A percentile compares a stretch with the other conserved stretches of the same genome.
phyloP scores from a whole-genome alignment of 2,329 filamentous ascomycete genomes.

The Claviceps purpurea region DNA sequence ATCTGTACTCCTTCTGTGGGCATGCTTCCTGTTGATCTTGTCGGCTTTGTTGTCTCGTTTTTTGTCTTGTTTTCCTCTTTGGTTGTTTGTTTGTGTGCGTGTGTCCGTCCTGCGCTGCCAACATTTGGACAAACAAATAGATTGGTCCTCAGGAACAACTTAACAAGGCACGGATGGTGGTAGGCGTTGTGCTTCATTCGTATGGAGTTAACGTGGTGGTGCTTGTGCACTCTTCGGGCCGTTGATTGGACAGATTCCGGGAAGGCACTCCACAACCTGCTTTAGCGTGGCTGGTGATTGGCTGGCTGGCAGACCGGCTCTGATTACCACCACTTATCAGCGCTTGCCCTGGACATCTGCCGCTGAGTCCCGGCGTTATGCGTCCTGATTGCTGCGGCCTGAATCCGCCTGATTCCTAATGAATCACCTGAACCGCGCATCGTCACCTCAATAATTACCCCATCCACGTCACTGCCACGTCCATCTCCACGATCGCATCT shows the following conservation, averaged over 20 bases:
- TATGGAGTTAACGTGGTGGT: too few species aligned
- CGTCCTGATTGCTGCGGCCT: not conserved
- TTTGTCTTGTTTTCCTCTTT: not conserved
- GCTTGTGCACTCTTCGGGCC: too few species aligned
- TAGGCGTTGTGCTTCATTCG: too few species aligned
- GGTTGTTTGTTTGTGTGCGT: not conserved
- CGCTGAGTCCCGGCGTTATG: not conserved
- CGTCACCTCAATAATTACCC: not conserved
- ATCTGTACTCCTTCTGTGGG: conserved; percentile 17
- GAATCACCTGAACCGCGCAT: not conserved
- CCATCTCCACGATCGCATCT: not conserved
- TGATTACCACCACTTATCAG: too few species aligned
- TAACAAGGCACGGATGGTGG: too few species aligned
- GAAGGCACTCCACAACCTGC: too few species aligned
- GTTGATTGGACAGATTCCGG: too few species aligned
- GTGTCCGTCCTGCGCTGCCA: not conserved
- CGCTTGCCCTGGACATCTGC: not conserved
- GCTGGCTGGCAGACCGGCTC: too few species aligned
- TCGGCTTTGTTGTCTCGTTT: too few species aligned
- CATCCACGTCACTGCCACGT: not conserved
- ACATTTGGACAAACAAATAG: too few species aligned
- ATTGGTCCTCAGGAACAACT: too few species aligned
- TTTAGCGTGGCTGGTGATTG: too few species aligned
- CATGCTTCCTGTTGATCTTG: conserved; percentile 10
- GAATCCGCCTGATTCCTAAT: not conserved